Conservation (phyloP, 345 rosid species). For the Eucalyptus globulus region DNA sequence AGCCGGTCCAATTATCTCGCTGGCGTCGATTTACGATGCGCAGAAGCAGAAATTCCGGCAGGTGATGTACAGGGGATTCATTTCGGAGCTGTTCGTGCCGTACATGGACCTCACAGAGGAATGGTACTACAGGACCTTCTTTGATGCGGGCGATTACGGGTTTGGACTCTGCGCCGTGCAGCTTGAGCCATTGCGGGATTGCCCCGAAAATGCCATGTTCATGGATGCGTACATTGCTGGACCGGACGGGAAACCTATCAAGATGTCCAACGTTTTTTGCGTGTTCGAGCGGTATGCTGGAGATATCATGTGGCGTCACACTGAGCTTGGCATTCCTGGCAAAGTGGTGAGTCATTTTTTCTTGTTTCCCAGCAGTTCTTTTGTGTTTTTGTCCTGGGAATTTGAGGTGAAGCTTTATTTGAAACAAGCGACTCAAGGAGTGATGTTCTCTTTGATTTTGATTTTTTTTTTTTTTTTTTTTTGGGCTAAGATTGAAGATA, state of each 20-base stretch:
- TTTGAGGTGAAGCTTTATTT: background rate
- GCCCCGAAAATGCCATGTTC: constrained; percentile 48
- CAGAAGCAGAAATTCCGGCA: constrained; percentile 10
- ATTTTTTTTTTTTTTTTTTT: background rate
- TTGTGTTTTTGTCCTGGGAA: background rate
- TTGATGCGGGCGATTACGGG: constrained; percentile 76
- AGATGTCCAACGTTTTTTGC: constrained; percentile 34
- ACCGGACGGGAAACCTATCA: constrained; percentile 46
- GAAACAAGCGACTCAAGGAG: background rate
- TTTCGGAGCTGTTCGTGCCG: constrained; percentile 78
- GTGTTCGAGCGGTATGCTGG: constrained; percentile 58
- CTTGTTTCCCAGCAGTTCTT: background rate
- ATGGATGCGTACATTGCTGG: constrained; percentile 50
- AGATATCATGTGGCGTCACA: constrained; percentile 52
- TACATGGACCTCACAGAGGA: constrained; percentile 73
- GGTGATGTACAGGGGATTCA: constrained; percentile 56
- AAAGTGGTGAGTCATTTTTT: constrained; percentile 32
- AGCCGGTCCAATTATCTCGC: constrained; percentile 46
- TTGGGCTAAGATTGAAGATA: background rate
- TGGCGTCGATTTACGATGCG: constrained; percentile 45
- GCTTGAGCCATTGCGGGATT: constrained; percentile 52
- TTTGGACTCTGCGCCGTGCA: constrained; percentile 44
- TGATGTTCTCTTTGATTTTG: background rate
- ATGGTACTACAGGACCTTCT: constrained; percentile 74
- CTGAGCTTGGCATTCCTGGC: constrained; percentile 64